Percentiles rank a stretch among this genome's conserved stretches.
These are phyloP conservation scores for Aspergillus sp. DNA, from an alignment of 2,329 filamentous ascomycete species.

Conservation along the genomic window DNA sequence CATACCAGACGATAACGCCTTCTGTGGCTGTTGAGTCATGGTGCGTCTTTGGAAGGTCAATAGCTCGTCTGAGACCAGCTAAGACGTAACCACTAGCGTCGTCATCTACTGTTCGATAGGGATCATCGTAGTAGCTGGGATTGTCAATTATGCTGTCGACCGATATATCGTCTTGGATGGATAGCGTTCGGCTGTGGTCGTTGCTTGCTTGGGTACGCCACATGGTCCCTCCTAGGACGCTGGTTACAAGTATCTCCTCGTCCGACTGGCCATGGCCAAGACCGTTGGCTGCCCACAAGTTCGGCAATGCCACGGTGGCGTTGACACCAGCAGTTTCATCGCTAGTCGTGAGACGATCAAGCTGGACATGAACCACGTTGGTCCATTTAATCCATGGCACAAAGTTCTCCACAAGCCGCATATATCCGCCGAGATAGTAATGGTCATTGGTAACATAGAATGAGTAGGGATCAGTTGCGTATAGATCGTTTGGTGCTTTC, in stretches of 20 bases:
- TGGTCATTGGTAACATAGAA: conserved; percentile 65
- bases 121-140: conserved; percentile 58
- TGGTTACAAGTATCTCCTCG: conserved; percentile 35
- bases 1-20: conserved; percentile 50
- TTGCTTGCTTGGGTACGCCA: conserved; percentile 35
- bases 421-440: conserved; percentile 49
- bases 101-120: conserved; percentile 42
- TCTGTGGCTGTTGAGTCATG: conserved; percentile 37
- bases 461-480: conserved; percentile 47
- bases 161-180: conserved; percentile 44
- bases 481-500: conserved; percentile 59
- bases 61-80: conserved; percentile 46
- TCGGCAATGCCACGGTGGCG: conserved; percentile 45
- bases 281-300: conserved; percentile 58
- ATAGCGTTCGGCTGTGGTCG: conserved; percentile 34
- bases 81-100: conserved; percentile 58
- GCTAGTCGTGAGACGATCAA: conserved; percentile 25
- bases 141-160: conserved; percentile 56
- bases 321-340: conserved; percentile 39
- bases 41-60: conserved; percentile 39
- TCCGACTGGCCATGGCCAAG: conserved; percentile 49
- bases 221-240: conserved; percentile 49
- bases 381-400: conserved; percentile 49
- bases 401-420: conserved; percentile 51
- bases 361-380: conserved; percentile 47